Evolutionary conservation across 768 basidiomycete species (phyloP).

Genomic region (Gyrodon lividus): DNA sequence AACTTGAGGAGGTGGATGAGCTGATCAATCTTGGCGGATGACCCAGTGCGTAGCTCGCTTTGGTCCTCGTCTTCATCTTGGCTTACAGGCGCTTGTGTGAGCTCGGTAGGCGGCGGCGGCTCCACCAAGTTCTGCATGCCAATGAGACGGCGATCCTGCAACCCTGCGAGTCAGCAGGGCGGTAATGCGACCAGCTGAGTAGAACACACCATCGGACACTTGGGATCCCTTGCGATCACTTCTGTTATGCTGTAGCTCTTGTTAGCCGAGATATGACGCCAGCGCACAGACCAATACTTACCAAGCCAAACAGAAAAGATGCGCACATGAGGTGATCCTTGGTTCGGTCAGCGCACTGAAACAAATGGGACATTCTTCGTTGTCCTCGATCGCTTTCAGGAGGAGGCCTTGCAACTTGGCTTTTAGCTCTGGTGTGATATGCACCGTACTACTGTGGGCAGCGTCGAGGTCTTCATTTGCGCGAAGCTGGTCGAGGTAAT

Average conservation of each 20-base stretch:
- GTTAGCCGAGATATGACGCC: background rate
- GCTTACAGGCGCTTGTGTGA: slow-evolving; percentile 56
- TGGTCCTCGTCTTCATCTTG: slow-evolving; percentile 40
- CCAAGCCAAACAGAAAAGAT: slow-evolving; percentile 74
- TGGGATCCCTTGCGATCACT: slow-evolving; percentile 66
- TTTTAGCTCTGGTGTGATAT: slow-evolving; percentile 54
- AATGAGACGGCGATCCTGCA: slow-evolving; percentile 70
- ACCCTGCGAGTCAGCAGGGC: slow-evolving; percentile 5
- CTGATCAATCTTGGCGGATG: slow-evolving; percentile 87
- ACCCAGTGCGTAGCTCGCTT: slow-evolving; percentile 44
- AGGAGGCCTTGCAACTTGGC: slow-evolving; percentile 55
- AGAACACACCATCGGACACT: slow-evolving; percentile 72
- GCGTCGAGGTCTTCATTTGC: slow-evolving; percentile 26
- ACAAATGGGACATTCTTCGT: slow-evolving; percentile 81
- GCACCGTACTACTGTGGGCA: slow-evolving; percentile 22
- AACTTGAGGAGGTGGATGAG: slow-evolving; percentile 69
- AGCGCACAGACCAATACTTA: slow-evolving; percentile 26
- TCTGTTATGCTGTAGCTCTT: slow-evolving; percentile 55
- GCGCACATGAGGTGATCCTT: slow-evolving; percentile 71
- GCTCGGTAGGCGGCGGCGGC: slow-evolving; percentile 62
- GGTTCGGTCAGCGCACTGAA: slow-evolving; percentile 60
- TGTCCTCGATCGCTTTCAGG: slow-evolving; percentile 71
- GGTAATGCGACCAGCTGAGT: background rate
- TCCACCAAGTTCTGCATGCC: slow-evolving; percentile 56
- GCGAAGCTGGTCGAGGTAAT: slow-evolving; percentile 67